Evolutionary conservation across 805 yeast genomes (phyloP).

Genomic region (Lipomyces orientalis): DNA sequence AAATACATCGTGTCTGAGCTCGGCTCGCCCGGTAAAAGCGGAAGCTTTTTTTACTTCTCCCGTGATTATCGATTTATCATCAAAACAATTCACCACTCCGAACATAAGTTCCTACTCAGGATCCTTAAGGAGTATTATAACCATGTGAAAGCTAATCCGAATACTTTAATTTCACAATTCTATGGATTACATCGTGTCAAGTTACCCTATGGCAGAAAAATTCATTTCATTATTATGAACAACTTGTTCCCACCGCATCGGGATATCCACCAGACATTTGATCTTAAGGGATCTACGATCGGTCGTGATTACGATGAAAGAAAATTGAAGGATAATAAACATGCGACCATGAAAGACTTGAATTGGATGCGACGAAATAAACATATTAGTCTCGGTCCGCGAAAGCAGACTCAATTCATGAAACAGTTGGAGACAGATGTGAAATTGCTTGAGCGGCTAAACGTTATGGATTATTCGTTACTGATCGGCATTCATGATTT

Average conservation of each 20-base stretch:
- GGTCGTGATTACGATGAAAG: constrained; percentile 58
- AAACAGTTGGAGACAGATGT: constrained; percentile 80
- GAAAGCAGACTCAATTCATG: constrained; percentile 62
- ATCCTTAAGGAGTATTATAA: constrained; percentile 76
- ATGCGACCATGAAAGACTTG: constrained; percentile 72
- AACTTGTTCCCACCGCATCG: constrained; percentile 93
- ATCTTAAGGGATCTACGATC: constrained; percentile 89
- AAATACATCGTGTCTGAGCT: constrained; percentile 89
- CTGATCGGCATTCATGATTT: constrained; percentile 86
- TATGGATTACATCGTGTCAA: constrained; percentile 94
- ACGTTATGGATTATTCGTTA: constrained; percentile 95
- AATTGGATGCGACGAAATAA: constrained; percentile 80
- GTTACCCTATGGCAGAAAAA: constrained; percentile 80
- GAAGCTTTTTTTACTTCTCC: constrained; percentile 93
- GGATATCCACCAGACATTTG: constrained; percentile 83
- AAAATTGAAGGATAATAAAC: constrained; percentile 40
- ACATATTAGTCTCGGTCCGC: constrained; percentile 75
- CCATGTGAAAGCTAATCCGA: constrained; percentile 83
- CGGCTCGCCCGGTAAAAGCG: constrained; percentile 96
- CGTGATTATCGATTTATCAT: constrained; percentile 92
- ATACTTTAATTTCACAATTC: constrained; percentile 90
- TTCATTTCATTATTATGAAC: constrained; percentile 95
- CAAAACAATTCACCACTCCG: constrained; percentile 92
- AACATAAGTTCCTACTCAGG: constrained; percentile 79
- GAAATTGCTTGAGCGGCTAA: constrained; percentile 67